These are phyloP conservation scores for Aspergillus diversus DNA, from an alignment of 495 filamentous ascomycete species.

Conservation along the genomic window DNA sequence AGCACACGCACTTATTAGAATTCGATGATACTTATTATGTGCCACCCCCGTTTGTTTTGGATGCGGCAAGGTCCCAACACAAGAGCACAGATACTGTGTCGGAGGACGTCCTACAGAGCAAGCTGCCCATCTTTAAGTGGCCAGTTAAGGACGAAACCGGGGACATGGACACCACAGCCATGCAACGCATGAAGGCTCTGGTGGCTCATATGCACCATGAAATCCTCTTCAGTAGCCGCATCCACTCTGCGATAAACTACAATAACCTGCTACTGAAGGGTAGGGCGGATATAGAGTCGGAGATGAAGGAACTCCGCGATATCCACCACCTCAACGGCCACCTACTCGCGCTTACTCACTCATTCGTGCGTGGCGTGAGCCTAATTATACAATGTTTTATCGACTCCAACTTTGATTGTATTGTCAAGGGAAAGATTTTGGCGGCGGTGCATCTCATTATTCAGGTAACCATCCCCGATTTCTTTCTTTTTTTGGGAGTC, in stretches of 20 bases:
- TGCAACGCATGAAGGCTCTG: constrained; percentile 11
- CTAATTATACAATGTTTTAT: constrained; percentile 15
- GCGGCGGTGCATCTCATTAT: constrained; percentile 10
- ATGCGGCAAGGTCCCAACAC: constrained; percentile 8
- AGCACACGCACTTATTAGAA: neutral
- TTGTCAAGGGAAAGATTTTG: constrained; percentile 18
- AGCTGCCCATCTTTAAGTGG: constrained; percentile 14
- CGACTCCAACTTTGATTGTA: constrained; percentile 11
- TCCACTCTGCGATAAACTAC: constrained; percentile 1
- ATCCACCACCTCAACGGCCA: constrained; percentile 1
- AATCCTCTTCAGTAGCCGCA: neutral
- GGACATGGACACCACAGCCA: constrained; percentile 4
- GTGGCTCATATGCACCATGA: constrained; percentile 13
- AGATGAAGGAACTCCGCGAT: neutral
- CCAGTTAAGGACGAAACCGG: neutral
- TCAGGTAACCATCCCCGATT: neutral
- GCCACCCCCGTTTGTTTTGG: constrained; percentile 6
- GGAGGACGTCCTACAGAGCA: neutral
- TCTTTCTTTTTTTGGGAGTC: neutral
- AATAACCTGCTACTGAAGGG: constrained; percentile 11
- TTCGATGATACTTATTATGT: constrained; percentile 12
- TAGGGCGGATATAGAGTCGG: neutral
- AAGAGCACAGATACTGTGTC: neutral
- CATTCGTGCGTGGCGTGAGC: constrained; percentile 11
- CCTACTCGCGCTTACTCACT: neutral